Conservation (phyloP, 2,329 filamentous ascomycete species). For the Pestalotiopsis sp. region DNA sequence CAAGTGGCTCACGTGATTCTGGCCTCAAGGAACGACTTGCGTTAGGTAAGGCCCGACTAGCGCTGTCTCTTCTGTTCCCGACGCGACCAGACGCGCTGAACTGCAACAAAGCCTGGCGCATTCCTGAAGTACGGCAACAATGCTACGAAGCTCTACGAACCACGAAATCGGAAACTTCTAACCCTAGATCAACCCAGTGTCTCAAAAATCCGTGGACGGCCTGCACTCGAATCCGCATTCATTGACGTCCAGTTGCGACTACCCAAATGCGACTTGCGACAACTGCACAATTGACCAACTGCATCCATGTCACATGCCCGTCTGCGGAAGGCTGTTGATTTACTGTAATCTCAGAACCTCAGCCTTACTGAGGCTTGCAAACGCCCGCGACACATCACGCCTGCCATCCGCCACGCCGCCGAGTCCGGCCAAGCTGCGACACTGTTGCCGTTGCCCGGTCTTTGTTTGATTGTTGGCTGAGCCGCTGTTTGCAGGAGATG, state of each 20-base stretch:
- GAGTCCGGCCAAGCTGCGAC: constrained; percentile 5
- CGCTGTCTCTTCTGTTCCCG: background rate
- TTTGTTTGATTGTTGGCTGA: constrained; percentile 1
- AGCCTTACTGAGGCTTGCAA: constrained; percentile 4
- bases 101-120: background rate
- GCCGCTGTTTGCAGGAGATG: constrained; percentile 1
- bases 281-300: background rate
- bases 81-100: background rate
- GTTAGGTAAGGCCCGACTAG: background rate
- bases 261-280: constrained; percentile 1
- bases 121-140: constrained; percentile 5
- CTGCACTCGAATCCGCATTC: background rate
- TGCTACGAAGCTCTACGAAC: background rate
- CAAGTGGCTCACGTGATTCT: background rate
- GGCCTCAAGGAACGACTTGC: background rate
- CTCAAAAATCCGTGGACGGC: background rate
- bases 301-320: constrained; percentile 13
- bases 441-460: background rate
- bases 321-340: constrained; percentile 1
- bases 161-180: background rate
- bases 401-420: background rate
- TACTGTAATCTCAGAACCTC: background rate
- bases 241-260: constrained; percentile 4
- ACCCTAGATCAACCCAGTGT: background rate
- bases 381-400: background rate